Conservation (phyloP, 2,329 filamentous ascomycete genomes). For the Thelonectria olida region DNA sequence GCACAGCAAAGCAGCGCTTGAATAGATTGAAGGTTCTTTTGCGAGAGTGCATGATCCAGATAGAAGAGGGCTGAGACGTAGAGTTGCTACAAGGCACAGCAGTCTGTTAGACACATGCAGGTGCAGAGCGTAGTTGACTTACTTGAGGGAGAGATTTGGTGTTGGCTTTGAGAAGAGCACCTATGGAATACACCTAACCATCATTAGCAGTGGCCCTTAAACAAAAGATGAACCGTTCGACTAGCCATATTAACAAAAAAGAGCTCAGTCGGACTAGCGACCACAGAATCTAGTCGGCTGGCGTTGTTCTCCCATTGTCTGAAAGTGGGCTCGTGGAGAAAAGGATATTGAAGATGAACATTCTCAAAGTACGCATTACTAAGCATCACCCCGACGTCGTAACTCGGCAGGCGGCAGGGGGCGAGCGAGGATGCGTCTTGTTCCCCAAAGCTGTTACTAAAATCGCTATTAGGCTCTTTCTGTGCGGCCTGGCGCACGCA, state of each 20-base stretch:
- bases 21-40: conserved; percentile 39
- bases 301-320: conserved; percentile 12
- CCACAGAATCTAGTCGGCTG: not conserved
- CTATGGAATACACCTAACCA: conserved; percentile 17
- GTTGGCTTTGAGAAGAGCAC: conserved; percentile 5
- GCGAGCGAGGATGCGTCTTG: not conserved
- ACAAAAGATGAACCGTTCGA: not conserved
- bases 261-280: not conserved
- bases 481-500: not conserved
- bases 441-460: too few relatives aligned
- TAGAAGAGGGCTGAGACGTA: conserved; percentile 8
- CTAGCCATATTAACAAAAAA: conserved; percentile 20
- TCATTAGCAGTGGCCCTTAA: not conserved
- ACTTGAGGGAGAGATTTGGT: conserved; percentile 1
- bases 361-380: conserved; percentile 20
- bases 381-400: not conserved
- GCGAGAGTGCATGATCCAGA: conserved; percentile 6
- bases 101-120: too few relatives aligned
- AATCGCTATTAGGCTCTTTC: not conserved
- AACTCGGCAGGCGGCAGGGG: conserved; percentile 4
- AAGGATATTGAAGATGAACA: conserved; percentile 23
- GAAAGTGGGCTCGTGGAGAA: conserved; percentile 21
- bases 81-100: not conserved
- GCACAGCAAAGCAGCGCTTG: conserved; percentile 43
- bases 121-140: not conserved